These are phyloP conservation scores for Seminavis robusta DNA, from an alignment of 108 stramenopile genomes.

Conservation along the genomic window DNA sequence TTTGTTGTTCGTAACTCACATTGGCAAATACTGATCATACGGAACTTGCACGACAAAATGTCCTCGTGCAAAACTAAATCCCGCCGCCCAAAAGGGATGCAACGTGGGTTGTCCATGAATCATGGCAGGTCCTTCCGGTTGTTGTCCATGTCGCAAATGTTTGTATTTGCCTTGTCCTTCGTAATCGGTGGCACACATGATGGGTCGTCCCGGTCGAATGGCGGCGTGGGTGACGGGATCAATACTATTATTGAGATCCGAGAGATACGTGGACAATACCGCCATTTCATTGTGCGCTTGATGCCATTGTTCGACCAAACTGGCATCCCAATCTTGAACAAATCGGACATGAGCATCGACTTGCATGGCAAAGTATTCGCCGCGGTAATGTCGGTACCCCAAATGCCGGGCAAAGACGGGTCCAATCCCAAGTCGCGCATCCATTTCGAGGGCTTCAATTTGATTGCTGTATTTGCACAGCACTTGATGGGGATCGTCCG, in stretches of 20 bases:
- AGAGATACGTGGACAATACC: constrained; percentile 79
- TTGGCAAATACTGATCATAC: constrained; percentile 86
- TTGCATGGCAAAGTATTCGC: constrained; percentile 96
- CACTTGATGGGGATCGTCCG: constrained; percentile 51
- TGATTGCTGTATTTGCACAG: constrained; percentile 58
- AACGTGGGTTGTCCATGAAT: constrained; percentile 69
- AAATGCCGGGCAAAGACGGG: constrained; percentile 88
- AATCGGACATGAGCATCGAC: constrained; percentile 91
- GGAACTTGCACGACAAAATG: constrained; percentile 85
- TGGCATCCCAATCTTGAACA: constrained; percentile 82
- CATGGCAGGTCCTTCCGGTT: constrained; percentile 69
- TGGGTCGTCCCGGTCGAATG: constrained; percentile 51
- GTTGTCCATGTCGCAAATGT: constrained; percentile 82
- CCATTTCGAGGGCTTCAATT: constrained; percentile 64
- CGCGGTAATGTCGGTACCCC: constrained; percentile 81
- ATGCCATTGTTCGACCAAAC: constrained; percentile 78
- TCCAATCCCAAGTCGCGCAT: constrained; percentile 70
- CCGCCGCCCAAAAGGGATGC: constrained; percentile 95
- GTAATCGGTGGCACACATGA: constrained; percentile 76
- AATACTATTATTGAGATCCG: constrained; percentile 62
- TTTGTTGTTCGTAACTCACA: too few relatives aligned
- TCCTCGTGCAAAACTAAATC: constrained; percentile 87
- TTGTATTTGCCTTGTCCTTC: constrained; percentile 40
- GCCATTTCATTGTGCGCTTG: constrained; percentile 88
- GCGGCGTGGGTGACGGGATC: constrained; percentile 53